phyloP scores from a whole-genome alignment of 768 basidiomycete species.

The Hydnomerulius pinastri region DNA sequence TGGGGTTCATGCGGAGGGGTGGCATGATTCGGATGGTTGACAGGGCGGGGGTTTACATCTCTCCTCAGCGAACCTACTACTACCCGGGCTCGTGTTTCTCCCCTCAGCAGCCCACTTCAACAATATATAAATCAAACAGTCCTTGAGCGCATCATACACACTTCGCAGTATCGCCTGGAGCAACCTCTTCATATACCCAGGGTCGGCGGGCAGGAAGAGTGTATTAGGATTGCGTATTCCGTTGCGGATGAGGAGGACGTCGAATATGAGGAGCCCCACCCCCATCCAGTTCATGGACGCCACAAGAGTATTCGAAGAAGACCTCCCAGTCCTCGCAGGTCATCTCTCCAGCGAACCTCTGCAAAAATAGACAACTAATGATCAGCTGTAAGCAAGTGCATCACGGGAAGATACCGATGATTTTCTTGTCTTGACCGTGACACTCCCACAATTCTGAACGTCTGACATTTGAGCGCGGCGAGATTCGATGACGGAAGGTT shows the following conservation, averaged over 20 bases:
- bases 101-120: constrained; percentile 78
- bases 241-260: constrained; percentile 67
- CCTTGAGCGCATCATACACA: constrained; percentile 70
- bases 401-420: no score
- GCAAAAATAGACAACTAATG: no score
- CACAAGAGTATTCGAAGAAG: no score
- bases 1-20: constrained; percentile 24
- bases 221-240: constrained; percentile 59
- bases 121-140: constrained; percentile 79
- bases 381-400: no score
- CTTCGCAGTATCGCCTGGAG: constrained; percentile 62
- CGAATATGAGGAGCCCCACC: constrained; percentile 72
- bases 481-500: no score
- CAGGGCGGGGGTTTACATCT: constrained; percentile 61
- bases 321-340: no score
- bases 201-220: constrained; percentile 69
- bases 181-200: constrained; percentile 52
- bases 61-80: constrained; percentile 48
- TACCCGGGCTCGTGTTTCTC: constrained; percentile 36
- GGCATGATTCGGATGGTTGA: constrained; percentile 23
- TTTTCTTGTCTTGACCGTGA: no score
- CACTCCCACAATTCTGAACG: no score
- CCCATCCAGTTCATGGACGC: no score
- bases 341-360: no score
- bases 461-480: no score